Conservation (phyloP, 2,329 filamentous ascomycete species). For the Lasiodiplodia sp. region DNA sequence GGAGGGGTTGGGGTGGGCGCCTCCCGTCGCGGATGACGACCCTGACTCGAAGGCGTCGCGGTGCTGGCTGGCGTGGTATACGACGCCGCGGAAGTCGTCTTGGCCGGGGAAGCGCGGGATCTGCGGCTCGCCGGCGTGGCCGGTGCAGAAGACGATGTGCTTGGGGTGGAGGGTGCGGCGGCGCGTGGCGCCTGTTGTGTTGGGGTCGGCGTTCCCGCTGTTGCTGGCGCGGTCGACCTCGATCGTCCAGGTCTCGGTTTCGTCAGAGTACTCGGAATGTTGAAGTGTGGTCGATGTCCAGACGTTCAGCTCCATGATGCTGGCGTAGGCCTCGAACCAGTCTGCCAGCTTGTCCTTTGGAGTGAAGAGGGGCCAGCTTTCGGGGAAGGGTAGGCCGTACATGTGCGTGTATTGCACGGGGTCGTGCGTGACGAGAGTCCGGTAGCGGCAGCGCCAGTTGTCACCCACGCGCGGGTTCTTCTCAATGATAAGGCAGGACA, state of each 20-base stretch:
- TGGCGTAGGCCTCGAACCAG: constrained; percentile 72
- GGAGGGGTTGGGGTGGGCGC: no score
- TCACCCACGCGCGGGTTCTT: constrained; percentile 55
- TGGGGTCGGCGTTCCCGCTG: constrained; percentile 47
- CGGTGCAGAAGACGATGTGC: constrained; percentile 72
- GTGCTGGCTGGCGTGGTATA: constrained; percentile 60
- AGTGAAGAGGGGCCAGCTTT: constrained; percentile 73
- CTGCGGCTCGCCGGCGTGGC: constrained; percentile 71
- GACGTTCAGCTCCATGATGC: constrained; percentile 70
- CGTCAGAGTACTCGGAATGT: constrained; percentile 59
- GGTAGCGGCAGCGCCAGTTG: constrained; percentile 59
- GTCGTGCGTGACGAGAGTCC: constrained; percentile 70
- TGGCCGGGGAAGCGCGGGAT: constrained; percentile 57
- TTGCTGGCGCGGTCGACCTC: constrained; percentile 46
- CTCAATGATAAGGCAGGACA: constrained; percentile 55
- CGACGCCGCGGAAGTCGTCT: constrained; percentile 63
- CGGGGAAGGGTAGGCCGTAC: constrained; percentile 70
- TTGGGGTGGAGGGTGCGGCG: constrained; percentile 61
- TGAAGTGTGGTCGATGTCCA: constrained; percentile 65
- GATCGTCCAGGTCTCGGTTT: constrained; percentile 62
- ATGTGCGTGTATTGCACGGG: constrained; percentile 63
- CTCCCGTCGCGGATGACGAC: constrained; percentile 43
- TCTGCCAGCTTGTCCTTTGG: constrained; percentile 75
- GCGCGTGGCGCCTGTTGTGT: constrained; percentile 51
- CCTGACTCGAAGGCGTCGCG: constrained; percentile 55